phyloP scores from a whole-genome alignment of 495 filamentous ascomycete species.

The Penicillium lagena region DNA sequence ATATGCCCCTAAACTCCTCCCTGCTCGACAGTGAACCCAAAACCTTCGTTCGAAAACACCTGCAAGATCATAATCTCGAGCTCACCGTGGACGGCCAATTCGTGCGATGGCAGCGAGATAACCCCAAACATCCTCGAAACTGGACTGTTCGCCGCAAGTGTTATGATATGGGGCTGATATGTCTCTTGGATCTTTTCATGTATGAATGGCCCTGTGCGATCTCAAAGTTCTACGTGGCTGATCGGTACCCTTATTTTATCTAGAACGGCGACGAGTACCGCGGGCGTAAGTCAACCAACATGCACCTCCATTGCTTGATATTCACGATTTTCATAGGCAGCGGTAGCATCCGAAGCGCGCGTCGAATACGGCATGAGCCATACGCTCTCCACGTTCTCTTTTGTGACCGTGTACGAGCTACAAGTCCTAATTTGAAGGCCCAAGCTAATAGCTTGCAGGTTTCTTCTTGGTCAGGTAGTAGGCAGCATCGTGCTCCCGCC shows the following conservation, averaged over 20 bases:
- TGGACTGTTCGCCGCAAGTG: slow-evolving; percentile 28
- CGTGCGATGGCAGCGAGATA: slow-evolving; percentile 29
- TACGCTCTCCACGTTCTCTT: slow-evolving; percentile 30
- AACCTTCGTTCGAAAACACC: slow-evolving; percentile 6
- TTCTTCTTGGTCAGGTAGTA: slow-evolving; percentile 43
- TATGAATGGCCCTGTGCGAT: slow-evolving; percentile 10
- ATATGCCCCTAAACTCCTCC: too few species aligned
- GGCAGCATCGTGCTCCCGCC: slow-evolving; percentile 46
- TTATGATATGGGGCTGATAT: slow-evolving; percentile 28
- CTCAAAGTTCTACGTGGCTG: neutral
- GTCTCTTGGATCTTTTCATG: slow-evolving; percentile 37
- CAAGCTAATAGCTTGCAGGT: slow-evolving; percentile 17
- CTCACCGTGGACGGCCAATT: slow-evolving; percentile 28
- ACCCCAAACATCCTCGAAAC: slow-evolving; percentile 34
- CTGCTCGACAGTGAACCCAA: slow-evolving; percentile 8
- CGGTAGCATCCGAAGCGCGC: slow-evolving; percentile 25
- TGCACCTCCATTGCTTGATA: neutral
- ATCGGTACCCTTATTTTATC: neutral
- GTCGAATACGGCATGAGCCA: slow-evolving; percentile 22
- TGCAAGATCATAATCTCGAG: slow-evolving; percentile 19
- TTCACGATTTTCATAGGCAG: slow-evolving; percentile 14
- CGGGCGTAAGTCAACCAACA: slow-evolving; percentile 22
- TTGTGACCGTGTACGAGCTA: slow-evolving; percentile 28
- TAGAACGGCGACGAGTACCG: slow-evolving; percentile 35
- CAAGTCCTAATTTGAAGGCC: too few species aligned